These are phyloP conservation scores for Venturia nashicola DNA, from an alignment of 2,329 filamentous ascomycete species.

Conservation along the genomic window DNA sequence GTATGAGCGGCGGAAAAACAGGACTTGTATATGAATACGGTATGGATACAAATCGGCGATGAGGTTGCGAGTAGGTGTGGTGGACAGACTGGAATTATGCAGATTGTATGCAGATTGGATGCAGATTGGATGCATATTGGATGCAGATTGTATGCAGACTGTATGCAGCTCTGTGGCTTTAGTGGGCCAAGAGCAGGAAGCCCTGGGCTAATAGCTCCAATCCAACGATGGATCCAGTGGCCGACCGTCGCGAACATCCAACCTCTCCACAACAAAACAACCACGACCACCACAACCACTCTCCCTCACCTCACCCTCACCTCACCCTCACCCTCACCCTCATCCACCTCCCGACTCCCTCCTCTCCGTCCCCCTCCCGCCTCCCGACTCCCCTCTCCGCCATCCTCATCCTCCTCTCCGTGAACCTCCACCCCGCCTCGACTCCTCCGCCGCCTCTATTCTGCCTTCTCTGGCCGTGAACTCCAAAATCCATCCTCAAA, in stretches of 20 bases:
- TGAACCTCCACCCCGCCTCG: neutral
- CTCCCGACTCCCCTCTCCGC: neutral
- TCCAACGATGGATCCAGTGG: too few relatives aligned
- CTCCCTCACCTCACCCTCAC: neutral
- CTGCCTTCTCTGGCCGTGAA: neutral
- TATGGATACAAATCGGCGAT: too few relatives aligned
- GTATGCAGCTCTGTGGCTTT: too few relatives aligned
- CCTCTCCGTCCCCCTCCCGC: constrained; percentile 1
- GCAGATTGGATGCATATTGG: too few relatives aligned
- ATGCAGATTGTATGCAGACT: too few relatives aligned
- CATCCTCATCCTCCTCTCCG: constrained; percentile 1
- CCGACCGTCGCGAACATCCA: neutral
- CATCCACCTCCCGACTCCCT: neutral
- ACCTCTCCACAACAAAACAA: constrained; percentile 1
- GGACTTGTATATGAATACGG: too few relatives aligned
- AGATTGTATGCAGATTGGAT: too few relatives aligned
- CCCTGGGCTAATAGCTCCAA: too few relatives aligned
- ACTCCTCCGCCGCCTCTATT: neutral
- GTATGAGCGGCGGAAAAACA: too few relatives aligned
- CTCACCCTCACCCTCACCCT: neutral
- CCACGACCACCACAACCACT: neutral
- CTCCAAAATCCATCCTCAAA: neutral
- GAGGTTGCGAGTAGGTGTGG: too few relatives aligned
- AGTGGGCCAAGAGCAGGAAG: too few relatives aligned
- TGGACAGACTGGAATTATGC: too few relatives aligned